Conservation (phyloP, 2,329 filamentous ascomycete genomes). For the Xylariomycetidae sp. region DNA sequence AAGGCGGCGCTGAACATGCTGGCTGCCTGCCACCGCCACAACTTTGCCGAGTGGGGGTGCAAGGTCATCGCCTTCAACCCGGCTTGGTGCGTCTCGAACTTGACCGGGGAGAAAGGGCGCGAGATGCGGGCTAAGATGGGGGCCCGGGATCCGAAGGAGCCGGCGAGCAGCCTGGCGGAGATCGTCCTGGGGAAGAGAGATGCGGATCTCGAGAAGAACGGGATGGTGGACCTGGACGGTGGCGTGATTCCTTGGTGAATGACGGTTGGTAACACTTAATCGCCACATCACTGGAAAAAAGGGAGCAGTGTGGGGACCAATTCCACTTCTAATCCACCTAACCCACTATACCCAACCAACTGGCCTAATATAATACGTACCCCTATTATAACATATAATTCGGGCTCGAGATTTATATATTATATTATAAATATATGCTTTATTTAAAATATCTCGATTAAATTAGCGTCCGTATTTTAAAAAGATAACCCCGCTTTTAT, state of each 20-base stretch:
- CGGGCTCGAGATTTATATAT: no score
- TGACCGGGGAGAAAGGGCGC: conserved; percentile 22
- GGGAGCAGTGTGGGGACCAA: no score
- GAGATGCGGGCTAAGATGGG: conserved; percentile 18
- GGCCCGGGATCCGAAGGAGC: conserved; percentile 19
- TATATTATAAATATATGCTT: no score
- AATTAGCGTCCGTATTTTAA: no score
- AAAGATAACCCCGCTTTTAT: no score
- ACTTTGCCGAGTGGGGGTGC: conserved; percentile 23
- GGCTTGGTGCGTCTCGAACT: conserved; percentile 27
- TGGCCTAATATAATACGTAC: no score
- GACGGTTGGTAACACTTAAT: no score
- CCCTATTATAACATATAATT: no score
- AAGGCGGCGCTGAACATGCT: conserved; percentile 35
- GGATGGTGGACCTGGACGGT: conserved; percentile 12
- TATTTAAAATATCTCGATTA: no score
- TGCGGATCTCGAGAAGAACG: conserved; percentile 14
- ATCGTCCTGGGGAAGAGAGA: conserved; percentile 24
- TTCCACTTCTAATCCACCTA: no score
- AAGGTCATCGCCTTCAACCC: conserved; percentile 30
- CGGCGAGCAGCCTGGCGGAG: conserved; percentile 18
- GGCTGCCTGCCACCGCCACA: conserved; percentile 22
- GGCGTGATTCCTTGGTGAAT: conserved; percentile 12
- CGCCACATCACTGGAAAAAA: no score
- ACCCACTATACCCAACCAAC: no score